These are phyloP conservation scores for Dryas alaskensis DNA, from an alignment of 306 rosid species.

Conservation along the genomic window DNA sequence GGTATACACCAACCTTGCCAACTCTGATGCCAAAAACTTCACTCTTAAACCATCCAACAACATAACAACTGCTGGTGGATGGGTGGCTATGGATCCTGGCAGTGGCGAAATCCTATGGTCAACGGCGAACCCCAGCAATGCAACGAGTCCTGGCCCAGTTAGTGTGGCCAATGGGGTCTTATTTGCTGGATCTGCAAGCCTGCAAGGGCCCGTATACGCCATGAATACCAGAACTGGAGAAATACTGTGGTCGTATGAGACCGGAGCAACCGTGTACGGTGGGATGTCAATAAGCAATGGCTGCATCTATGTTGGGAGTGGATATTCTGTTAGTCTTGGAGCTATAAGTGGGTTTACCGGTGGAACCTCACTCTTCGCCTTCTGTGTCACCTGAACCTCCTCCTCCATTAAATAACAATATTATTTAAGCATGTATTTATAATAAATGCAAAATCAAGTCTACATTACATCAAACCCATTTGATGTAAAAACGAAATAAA, in stretches of 20 bases:
- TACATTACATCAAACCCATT: too few relatives aligned
- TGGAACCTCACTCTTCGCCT: conserved; percentile 16
- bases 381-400: not conserved
- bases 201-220: conserved; percentile 40
- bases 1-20: conserved; percentile 55
- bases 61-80: conserved; percentile 41
- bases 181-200: conserved; percentile 41
- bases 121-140: conserved; percentile 32
- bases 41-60: conserved; percentile 40
- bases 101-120: conserved; percentile 52
- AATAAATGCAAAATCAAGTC: too few relatives aligned
- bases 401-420: not conserved
- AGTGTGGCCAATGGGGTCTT: conserved; percentile 50
- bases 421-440: too few relatives aligned
- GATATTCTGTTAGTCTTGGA: not conserved
- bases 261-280: conserved; percentile 44
- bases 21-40: conserved; percentile 29
- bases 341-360: not conserved
- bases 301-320: conserved; percentile 42
- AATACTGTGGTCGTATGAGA: conserved; percentile 42
- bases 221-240: conserved; percentile 35
- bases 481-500: too few relatives aligned
- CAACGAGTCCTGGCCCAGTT: conserved; percentile 38
- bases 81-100: conserved; percentile 53
- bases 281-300: conserved; percentile 57